A percentile compares a stretch with the other conserved stretches of the same genome.
phyloP scores from a whole-genome alignment of 2,329 filamentous ascomycete genomes.

The Phialemoniopsis sp. region DNA sequence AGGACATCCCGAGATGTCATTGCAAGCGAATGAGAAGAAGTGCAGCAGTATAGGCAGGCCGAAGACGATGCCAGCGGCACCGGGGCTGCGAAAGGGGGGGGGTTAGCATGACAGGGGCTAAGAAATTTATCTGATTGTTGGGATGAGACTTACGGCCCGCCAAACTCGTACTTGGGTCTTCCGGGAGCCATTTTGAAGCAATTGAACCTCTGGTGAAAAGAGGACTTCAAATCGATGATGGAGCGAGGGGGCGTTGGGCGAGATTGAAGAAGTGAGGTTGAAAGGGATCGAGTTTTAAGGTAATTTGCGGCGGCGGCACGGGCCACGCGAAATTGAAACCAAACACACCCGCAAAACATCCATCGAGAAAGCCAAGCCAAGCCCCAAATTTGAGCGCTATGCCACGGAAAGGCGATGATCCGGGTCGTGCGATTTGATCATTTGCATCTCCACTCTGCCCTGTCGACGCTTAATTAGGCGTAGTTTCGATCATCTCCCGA shows the following conservation, averaged over 20 bases:
- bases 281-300: no score
- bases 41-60: slow-evolving; percentile 10
- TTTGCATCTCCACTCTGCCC: no score
- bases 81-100: slow-evolving; percentile 3
- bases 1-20: slow-evolving; percentile 48
- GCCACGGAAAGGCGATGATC: no score
- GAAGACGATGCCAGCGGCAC: slow-evolving; percentile 10
- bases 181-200: background rate
- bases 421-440: no score
- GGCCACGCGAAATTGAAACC: no score
- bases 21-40: slow-evolving; percentile 37
- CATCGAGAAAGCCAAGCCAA: no score
- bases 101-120: background rate
- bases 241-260: slow-evolving; percentile 33
- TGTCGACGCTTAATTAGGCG: no score
- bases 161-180: slow-evolving; percentile 10
- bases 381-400: no score
- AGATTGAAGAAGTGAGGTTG: slow-evolving; percentile 17
- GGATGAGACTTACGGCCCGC: slow-evolving; percentile 8
- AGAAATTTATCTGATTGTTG: background rate
- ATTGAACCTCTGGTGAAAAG: background rate
- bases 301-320: no score
- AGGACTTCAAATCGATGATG: background rate
- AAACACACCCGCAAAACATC: no score
- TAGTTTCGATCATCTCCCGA: no score